phyloP scores from a whole-genome alignment of 306 rosid species.

The Pueraria montana region DNA sequence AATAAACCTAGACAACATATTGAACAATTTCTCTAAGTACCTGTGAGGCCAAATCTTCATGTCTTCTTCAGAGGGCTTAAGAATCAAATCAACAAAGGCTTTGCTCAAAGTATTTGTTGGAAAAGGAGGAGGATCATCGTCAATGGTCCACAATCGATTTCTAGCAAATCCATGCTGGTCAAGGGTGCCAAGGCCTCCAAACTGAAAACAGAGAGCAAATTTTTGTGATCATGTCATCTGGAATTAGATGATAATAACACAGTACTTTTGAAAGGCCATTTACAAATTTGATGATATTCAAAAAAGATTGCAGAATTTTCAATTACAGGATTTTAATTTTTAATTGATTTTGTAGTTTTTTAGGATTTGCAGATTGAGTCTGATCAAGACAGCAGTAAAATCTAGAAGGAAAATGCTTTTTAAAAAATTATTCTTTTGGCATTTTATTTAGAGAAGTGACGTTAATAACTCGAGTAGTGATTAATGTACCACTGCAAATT shows the following conservation, averaged over 20 bases:
- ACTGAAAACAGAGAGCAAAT: conserved; percentile 64
- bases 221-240: conserved; percentile 37
- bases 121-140: conserved; percentile 79
- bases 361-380: conserved; percentile 2
- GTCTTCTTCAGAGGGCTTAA: conserved; percentile 82
- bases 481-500: background rate
- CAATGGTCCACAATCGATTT: conserved; percentile 79
- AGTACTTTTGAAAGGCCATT: conserved; percentile 11
- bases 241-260: conserved; percentile 27
- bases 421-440: background rate
- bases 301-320: conserved; percentile 23
- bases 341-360: conserved; percentile 9
- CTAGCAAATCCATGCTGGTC: conserved; percentile 93
- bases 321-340: background rate
- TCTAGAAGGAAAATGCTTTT: conserved; percentile 24
- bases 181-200: conserved; percentile 71
- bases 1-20: background rate
- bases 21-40: conserved; percentile 49
- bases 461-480: background rate
- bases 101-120: conserved; percentile 67
- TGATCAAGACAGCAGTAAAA: conserved; percentile 10
- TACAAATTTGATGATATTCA: conserved; percentile 12
- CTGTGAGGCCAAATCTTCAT: conserved; percentile 86
- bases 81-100: conserved; percentile 87
- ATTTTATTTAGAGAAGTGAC: background rate